These are phyloP conservation scores for Penicillium robsamsonii DNA, from an alignment of 495 filamentous ascomycete genomes.

Conservation along the genomic window DNA sequence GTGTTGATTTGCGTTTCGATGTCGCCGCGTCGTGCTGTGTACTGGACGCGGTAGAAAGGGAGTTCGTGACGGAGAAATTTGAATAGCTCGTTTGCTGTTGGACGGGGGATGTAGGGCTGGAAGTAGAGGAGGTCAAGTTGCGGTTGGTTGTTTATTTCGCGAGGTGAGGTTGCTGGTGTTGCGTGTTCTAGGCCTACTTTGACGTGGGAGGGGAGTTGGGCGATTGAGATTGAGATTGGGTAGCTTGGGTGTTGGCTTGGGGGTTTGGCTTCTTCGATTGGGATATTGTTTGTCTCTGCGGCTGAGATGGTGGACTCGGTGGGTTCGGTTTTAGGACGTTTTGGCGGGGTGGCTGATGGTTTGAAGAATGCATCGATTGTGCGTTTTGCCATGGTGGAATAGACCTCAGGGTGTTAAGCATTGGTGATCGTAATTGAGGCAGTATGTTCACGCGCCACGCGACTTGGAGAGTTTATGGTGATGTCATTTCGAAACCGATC, in stretches of 20 bases:
- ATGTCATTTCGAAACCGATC: slow-evolving; percentile 9
- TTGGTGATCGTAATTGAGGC: background rate
- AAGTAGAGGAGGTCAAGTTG: slow-evolving; percentile 68
- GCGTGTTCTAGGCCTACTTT: slow-evolving; percentile 32
- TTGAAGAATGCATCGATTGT: slow-evolving; percentile 33
- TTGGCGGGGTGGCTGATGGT: slow-evolving; percentile 5
- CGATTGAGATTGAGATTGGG: slow-evolving; percentile 62
- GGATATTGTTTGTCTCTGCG: slow-evolving; percentile 6
- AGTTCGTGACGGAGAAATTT: slow-evolving; percentile 59
- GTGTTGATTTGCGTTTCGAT: slow-evolving; percentile 61
- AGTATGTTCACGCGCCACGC: background rate
- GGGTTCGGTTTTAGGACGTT: slow-evolving; percentile 19
- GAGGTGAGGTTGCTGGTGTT: slow-evolving; percentile 17
- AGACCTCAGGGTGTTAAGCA: background rate
- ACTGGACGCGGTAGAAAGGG: slow-evolving; percentile 71
- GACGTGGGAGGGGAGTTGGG: slow-evolving; percentile 50
- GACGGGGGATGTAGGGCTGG: slow-evolving; percentile 58
- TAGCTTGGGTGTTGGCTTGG: slow-evolving; percentile 53
- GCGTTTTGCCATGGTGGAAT: slow-evolving; percentile 24
- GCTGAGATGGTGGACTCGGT: background rate
- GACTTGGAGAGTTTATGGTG: slow-evolving; percentile 4
- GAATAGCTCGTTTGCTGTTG: slow-evolving; percentile 57
- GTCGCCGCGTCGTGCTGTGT: slow-evolving; percentile 60
- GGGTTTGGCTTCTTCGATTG: background rate
- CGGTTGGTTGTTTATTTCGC: slow-evolving; percentile 55